Base-by-base conservation (phyloP, 345 rosid species). In the Anastatica hierochuntica region DNA sequence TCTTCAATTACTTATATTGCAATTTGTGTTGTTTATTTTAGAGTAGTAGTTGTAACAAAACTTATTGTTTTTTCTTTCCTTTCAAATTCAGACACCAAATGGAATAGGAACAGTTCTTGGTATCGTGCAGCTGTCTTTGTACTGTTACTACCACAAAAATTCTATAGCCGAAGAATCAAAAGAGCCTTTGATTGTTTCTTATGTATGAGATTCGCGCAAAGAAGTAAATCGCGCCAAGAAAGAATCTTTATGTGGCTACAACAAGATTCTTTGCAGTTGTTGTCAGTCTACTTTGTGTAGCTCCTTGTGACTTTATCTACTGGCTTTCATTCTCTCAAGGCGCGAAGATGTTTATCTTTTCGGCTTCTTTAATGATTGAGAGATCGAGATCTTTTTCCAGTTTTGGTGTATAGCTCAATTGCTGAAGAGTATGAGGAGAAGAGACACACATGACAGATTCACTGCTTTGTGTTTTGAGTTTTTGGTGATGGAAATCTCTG, bases 81-180 rank as follows among this genome's bases (percentile, higher is more conserved):
- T 8, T 1, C 15, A 55, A 35, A 52, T 56, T 67, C 90, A 90
- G 97, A 68, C 75, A 38, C 97, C 97, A 19, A 90, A 90, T 51
- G 90, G 90, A 14, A 73, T 90, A 14, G 97, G 97, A 54, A 60
- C 86, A 12, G 15, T 82, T 64, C 63, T 90, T 77, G 95, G 95
- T 43, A 68, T 79, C 52, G 72, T 76, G 17, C 97, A 86, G 58
- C 65, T 90, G 57, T 60, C 12, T 6, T 74, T 90, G 72, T 86
- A 81, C 68, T 79, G 57, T 60, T 50, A 83, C 74, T 85, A 71
- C 55, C 77, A 73, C 43, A 57, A 16, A 20, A 60, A 35, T 14
- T 74, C 76, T 8, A 2, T 23, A 14, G 74, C 63, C 36, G 60
- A 53, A 30, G 77, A 63, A 52, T 64, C 70, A 15, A 72, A 48